Percentiles rank a stretch among this genome's conserved stretches.
Conservation (phyloP, 345 rosid species). For the Acer negundo region DNA sequence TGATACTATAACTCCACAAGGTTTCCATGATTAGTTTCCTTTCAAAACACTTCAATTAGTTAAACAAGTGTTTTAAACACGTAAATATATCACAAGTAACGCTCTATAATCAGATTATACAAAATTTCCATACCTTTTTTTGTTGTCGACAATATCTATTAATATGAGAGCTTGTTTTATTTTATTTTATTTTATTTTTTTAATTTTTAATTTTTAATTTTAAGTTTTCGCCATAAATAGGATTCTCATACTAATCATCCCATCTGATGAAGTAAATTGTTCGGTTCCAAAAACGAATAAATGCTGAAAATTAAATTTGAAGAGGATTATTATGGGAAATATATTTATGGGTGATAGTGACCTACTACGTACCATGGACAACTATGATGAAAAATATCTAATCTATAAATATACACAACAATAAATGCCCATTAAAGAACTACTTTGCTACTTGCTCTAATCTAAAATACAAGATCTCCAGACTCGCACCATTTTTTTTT, state of each 20-base stretch:
- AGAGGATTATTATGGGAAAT: not conserved
- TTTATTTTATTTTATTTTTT: too few relatives aligned
- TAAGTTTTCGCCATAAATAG: too few relatives aligned
- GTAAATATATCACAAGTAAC: too few relatives aligned
- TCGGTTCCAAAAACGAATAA: not conserved
- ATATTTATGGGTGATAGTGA: not conserved
- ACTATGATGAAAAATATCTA: not conserved
- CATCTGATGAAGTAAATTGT: not conserved
- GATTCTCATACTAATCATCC: too few relatives aligned
- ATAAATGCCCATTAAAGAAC: slow-evolving; percentile 6
- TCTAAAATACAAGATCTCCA: slow-evolving; percentile 2
- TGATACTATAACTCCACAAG: not conserved
- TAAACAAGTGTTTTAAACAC: not conserved
- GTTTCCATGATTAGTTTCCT: not conserved
- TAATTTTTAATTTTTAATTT: too few relatives aligned
- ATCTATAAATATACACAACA: not conserved
- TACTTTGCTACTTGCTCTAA: slow-evolving; percentile 12
- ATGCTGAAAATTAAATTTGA: not conserved
- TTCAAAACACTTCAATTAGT: not conserved
- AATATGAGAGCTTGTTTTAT: too few relatives aligned
- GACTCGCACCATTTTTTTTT: not conserved
- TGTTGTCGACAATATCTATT: too few relatives aligned
- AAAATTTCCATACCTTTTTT: not conserved
- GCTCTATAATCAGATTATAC: not conserved
- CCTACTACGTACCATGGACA: not conserved